Evolutionary conservation across 2,329 filamentous ascomycete species (phyloP).

Genomic region (Cytospora mali): DNA sequence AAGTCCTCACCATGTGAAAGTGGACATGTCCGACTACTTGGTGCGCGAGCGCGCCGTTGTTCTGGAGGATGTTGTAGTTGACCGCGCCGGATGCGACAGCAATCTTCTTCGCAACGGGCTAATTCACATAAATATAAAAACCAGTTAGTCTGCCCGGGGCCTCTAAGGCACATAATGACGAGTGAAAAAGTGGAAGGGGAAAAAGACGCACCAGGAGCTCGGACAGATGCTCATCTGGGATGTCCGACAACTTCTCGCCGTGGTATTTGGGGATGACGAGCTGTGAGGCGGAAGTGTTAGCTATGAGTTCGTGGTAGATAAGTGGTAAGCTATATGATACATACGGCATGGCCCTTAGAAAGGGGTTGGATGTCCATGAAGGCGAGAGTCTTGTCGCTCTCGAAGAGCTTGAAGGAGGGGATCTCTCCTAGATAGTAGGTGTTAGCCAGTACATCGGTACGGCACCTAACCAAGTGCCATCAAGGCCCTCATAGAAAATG

Average conservation of each 20-base stretch:
- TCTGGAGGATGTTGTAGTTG: conserved; percentile 94
- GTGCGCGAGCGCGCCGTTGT: conserved; percentile 90
- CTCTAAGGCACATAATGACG: not conserved
- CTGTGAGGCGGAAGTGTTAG: conserved; percentile 46
- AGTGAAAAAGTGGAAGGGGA: not conserved
- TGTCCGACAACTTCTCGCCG: conserved; percentile 87
- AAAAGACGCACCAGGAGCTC: conserved; percentile 74
- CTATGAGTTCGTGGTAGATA: not conserved
- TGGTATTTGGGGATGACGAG: conserved; percentile 96
- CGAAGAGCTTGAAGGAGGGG: conserved; percentile 93
- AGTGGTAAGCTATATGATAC: conserved; percentile 36
- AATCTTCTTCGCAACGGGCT: conserved; percentile 86
- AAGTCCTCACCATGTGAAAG: conserved; percentile 87
- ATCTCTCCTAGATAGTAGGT: conserved; percentile 73
- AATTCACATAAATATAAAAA: no score
- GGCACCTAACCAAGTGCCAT: not conserved
- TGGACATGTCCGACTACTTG: conserved; percentile 94
- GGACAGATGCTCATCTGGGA: conserved; percentile 82
- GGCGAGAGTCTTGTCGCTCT: conserved; percentile 89
- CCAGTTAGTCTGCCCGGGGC: not conserved
- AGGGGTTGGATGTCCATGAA: conserved; percentile 96
- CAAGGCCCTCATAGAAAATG: not conserved
- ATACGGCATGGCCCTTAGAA: conserved; percentile 84
- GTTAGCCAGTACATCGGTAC: conserved; percentile 17
- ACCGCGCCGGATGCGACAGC: conserved; percentile 72